These are phyloP conservation scores for Colletotrichum musae DNA, from an alignment of 2,329 filamentous ascomycete species.

Conservation along the genomic window DNA sequence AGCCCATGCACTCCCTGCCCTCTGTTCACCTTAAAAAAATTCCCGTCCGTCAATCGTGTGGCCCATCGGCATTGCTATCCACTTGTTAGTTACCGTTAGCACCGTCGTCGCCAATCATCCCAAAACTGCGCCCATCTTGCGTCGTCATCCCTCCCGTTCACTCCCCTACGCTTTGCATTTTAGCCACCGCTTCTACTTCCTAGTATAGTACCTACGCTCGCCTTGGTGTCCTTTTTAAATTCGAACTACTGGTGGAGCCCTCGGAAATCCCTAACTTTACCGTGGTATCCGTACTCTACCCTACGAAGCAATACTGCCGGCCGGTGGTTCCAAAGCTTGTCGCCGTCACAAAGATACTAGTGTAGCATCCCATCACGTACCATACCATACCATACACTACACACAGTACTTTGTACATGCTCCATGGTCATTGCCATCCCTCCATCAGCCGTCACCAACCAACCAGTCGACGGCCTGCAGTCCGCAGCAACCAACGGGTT, in stretches of 20 bases:
- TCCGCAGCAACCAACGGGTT: slow-evolving; percentile 14
- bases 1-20: too few species aligned
- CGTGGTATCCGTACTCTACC: slow-evolving; percentile 1
- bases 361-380: too few species aligned
- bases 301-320: slow-evolving; percentile 4
- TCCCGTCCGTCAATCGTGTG: too few species aligned
- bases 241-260: slow-evolving; percentile 12
- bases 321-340: slow-evolving; percentile 27
- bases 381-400: too few species aligned
- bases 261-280: slow-evolving; percentile 22
- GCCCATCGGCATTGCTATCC: not conserved
- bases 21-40: too few species aligned
- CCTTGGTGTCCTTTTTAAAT: not conserved
- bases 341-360: slow-evolving; percentile 8
- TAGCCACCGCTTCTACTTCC: not conserved
- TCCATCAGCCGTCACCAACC: slow-evolving; percentile 5
- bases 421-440: not conserved
- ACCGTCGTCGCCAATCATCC: slow-evolving; percentile 7
- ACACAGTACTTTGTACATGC: too few species aligned
- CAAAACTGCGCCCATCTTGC: slow-evolving; percentile 32
- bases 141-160: slow-evolving; percentile 32
- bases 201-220: not conserved
- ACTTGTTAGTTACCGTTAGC: slow-evolving; percentile 11
- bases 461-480: slow-evolving; percentile 7
- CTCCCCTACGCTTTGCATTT: slow-evolving; percentile 6